A percentile compares a stretch with the other conserved stretches of the same genome.
phyloP scores from a whole-genome alignment of 2,329 filamentous ascomycete genomes.

The Alternaria hordeiaustralica region DNA sequence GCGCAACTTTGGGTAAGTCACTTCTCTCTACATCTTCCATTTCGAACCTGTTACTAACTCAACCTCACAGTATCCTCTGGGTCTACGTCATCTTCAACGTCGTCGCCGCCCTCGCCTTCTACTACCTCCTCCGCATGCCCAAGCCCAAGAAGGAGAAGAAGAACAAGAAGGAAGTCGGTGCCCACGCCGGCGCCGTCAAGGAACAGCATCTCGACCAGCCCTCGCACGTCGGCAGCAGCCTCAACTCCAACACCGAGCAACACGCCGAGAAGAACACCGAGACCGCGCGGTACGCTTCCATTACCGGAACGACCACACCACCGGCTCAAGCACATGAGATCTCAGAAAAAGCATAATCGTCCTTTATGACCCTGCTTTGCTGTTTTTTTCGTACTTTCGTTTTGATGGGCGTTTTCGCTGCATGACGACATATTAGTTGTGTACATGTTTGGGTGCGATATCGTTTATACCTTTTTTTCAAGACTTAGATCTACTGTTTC shows the following conservation, averaged over 20 bases:
- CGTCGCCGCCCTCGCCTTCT: conserved; percentile 56
- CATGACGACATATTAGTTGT: neutral
- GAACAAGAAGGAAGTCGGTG: conserved; percentile 9
- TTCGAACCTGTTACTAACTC: neutral
- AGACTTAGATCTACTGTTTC: conserved; percentile 6
- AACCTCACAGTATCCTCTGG: conserved; percentile 52
- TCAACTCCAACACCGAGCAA: conserved; percentile 1
- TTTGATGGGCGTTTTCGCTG: neutral
- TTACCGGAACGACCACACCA: conserved; percentile 16
- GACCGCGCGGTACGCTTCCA: conserved; percentile 15
- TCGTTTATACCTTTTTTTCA: neutral
- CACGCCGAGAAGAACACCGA: conserved; percentile 18
- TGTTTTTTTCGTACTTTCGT: neutral
- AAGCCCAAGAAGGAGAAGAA: conserved; percentile 54
- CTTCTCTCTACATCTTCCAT: too few relatives aligned
- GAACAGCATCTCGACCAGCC: conserved; percentile 10
- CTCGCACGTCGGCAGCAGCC: conserved; percentile 15
- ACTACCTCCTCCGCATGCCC: conserved; percentile 63
- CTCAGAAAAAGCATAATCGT: conserved; percentile 21
- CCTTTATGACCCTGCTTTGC: neutral
- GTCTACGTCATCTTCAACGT: conserved; percentile 61
- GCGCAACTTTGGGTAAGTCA: conserved; percentile 58
- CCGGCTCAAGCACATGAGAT: conserved; percentile 6
- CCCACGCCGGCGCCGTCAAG: conserved; percentile 5
- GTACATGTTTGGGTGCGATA: neutral